Base-by-base conservation (phyloP, 2,329 filamentous ascomycete species). In the Paramyrothecium sp. region DNA sequence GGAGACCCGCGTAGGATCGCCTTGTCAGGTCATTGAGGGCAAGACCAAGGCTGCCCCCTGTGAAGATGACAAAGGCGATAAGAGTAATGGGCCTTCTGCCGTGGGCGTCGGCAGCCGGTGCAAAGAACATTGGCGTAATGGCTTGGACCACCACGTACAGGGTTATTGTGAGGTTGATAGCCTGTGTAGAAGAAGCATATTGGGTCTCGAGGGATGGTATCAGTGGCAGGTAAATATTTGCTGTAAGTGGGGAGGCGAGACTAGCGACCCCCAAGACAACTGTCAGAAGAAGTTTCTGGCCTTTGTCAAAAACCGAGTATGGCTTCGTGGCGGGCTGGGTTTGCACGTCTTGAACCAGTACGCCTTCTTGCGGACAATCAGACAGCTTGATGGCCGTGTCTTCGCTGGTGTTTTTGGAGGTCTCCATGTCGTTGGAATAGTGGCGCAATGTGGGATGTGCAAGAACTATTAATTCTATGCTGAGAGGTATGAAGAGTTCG, bases 71-170 rank as follows among this genome's bases (percentile, higher is more conserved):
- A 16, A 51, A 33, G 10, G 54, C 46, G 26, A 56, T 21, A 17
- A 56, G 54, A 19, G 44, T 22, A 7, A 56, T 16, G 3, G 54
- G 54, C 8, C 54, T 19, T 52, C 54, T 22, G 17, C 54, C 54
- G 7, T 56, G 46, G 4, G 48, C 20, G 46, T 56, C 54, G 19
- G 54, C 38, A 12, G 46, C 17, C 3, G 54, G 48, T n/a, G 47
- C 54, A 26, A 52, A 56, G 11, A 56, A 17, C 4, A 56, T 34
- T 3, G 54, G 54, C 5, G 48, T 41, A 19, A 56, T 51, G 20
- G 54, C 54, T 56, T 56, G 54, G 33, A 56, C 38, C 11, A 56
- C 44, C 19, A 56, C 46, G 26, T 56, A 56, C 11, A 56, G 16
- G 12, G 54, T 56, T 11, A 52, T 12, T 17, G 54, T 56, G 13